phyloP scores from a whole-genome alignment of 164 flowering plant species.

The Nelumbo lutea region DNA sequence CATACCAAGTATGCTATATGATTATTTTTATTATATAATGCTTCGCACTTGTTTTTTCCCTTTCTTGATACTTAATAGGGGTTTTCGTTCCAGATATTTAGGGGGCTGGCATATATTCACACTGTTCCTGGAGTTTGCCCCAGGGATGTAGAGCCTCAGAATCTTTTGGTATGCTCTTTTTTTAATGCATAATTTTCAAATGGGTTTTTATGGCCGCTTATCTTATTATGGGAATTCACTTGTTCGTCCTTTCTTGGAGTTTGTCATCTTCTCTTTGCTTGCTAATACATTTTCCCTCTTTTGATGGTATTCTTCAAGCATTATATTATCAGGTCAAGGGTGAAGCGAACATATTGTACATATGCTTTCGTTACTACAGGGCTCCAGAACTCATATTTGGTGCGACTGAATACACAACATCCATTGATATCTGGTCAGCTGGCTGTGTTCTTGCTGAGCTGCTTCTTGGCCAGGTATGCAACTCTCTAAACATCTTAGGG shows the following conservation, averaged over 20 bases:
- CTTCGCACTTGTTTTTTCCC: not conserved
- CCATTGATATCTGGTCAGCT: conserved; percentile 91
- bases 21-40: not conserved
- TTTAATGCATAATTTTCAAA: too few species aligned
- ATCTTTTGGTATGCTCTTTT: conserved; percentile 33
- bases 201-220: too few species aligned
- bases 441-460: too few species aligned
- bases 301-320: not conserved
- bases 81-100: conserved; percentile 55
- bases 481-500: too few species aligned
- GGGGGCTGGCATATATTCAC: conserved; percentile 85
- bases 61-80: not conserved
- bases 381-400: too few species aligned
- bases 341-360: conserved; percentile 20
- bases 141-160: conserved; percentile 87
- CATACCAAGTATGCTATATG: not conserved
- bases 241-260: too few species aligned
- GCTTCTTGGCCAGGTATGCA: conserved; percentile 23
- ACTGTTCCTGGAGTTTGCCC: conserved; percentile 55
- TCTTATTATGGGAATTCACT: too few species aligned
- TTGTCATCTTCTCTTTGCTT: too few species aligned
- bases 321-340: conserved; percentile 57
- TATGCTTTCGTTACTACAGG: too few species aligned
- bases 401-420: too few species aligned
- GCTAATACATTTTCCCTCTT: too few species aligned